Percentiles rank a stretch among this genome's conserved stretches.
These are phyloP conservation scores for Erythrobasidium yunnanense DNA, from an alignment of 768 basidiomycete genomes.

Conservation along the genomic window DNA sequence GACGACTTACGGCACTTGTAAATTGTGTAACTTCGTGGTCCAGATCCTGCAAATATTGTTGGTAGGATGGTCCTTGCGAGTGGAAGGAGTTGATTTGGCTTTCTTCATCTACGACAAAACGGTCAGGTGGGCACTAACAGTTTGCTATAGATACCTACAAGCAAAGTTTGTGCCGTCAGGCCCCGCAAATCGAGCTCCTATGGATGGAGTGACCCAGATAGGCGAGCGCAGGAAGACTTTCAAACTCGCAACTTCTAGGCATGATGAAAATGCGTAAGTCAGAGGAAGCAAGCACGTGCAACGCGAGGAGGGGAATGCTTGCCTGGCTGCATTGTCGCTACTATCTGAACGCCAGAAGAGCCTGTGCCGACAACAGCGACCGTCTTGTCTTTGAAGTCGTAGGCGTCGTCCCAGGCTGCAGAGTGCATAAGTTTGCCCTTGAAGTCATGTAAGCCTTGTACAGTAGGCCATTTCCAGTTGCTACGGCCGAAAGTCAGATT, in stretches of 20 bases:
- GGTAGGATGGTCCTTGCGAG: background rate
- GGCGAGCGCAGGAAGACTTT: constrained; percentile 2
- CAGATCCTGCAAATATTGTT: background rate
- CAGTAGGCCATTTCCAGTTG: constrained; percentile 60
- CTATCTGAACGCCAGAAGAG: constrained; percentile 24
- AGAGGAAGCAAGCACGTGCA: no score
- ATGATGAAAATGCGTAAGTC: background rate
- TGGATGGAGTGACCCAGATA: constrained; percentile 6
- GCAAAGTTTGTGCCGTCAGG: background rate
- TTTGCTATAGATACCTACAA: no score
- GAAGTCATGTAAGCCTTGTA: constrained; percentile 51
- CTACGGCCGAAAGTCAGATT: constrained; percentile 16
- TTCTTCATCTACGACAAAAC: background rate
- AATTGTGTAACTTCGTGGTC: background rate
- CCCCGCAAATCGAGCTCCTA: background rate
- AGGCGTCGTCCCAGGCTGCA: constrained; percentile 49
- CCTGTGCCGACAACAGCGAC: constrained; percentile 38
- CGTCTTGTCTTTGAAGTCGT: constrained; percentile 35
- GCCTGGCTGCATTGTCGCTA: constrained; percentile 14
- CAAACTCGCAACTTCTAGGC: background rate
- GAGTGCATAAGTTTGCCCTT: constrained; percentile 54
- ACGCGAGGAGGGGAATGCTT: no score
- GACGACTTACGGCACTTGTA: background rate
- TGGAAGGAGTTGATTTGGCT: background rate
- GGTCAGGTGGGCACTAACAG: no score